Base-by-base conservation (phyloP, 2,329 filamentous ascomycete species). In the Didymella segeticola region DNA sequence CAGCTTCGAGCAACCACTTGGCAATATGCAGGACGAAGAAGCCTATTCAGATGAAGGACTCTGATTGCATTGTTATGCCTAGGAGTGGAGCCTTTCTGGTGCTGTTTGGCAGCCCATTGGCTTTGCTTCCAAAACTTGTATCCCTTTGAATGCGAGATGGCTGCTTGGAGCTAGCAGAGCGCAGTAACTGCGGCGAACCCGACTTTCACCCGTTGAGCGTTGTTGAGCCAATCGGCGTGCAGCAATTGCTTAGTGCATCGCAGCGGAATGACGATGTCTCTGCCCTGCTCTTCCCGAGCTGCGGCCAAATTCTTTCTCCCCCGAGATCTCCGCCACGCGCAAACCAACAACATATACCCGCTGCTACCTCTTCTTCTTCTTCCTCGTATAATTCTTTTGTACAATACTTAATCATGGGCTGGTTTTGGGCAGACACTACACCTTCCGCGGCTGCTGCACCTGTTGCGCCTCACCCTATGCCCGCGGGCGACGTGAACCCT, bases 351-450 rank as follows among this genome's bases (percentile, higher is more conserved):
- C 25, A 43, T 47, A 50, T 50, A 50, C 22, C 15, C 42, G 31
- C 25, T 9, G n/a, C 38, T 17, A 37, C 37, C 43, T 56, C 43
- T 47, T 45, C 46, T 61, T 54, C 52, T 48, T 26, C 30, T n/a
- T 15, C 20, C 50, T n/a, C n/a, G n/a, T 37, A 46, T 57, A 61
- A 34, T 43, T 57, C 30, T 30, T 43, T 38, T 22, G 27, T 47
- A 62, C 49, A 34, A 34, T 17, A 23, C 41, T 56, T 57, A 61
- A 74, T 17, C 37, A 89, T 89, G 86, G 86, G 86, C 67, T 89
- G 86, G 86, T 89, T 89, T 66, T 89, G 86, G 86, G 84, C 86
- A 76, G 85, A 88, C 36, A 67, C 77, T 22, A 69, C 78, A 45
- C 71, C 72, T 38, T 67, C 67, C 17, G 71, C 78, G 47, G 71